Evolutionary conservation across 116 monocot genomes (phyloP), one percentile per base, ranked within the genome.

Genomic region (Cymodocea nodosa): DNA sequence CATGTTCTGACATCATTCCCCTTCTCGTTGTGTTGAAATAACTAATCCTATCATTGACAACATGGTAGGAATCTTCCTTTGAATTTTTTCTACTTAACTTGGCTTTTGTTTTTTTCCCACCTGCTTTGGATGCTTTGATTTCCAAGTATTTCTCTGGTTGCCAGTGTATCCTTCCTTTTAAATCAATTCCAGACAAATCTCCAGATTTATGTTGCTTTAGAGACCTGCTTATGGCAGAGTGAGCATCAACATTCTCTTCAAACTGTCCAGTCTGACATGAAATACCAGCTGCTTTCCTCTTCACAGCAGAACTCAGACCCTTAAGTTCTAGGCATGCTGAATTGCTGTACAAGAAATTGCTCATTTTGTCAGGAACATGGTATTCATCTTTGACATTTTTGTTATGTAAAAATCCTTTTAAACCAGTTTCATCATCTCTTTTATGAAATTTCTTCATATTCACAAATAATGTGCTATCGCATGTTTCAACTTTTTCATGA

Each of bases 131-230:
- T 44, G 70, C 65, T 66, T 75, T 61, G 66, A 80, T 77, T 72
- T 84, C 79, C 24, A 79, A 67, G 24, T 69, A 71, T 48, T 77
- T 85, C 68, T 90, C 84, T 16, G 74, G 72, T 66, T 73, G 80
- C 71, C 79, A 87, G 9, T 20, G 69, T 23, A 53, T 34, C 44
- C 72, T 85, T 59, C 73, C 78, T 19, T 40, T 50, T 24, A 68
- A 69, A 62, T 34, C 63, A 61, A 22, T 58, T 25, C 14, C 52
- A 6, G 62, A 22, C 60, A 74, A 65, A 49, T 7, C 10, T 15
- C 50, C 0, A 0, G 22, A 17, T 14, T 24, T 51, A 23, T 30
- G 17, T 65, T 49, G 23, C 23, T 25, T 51, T 65, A 48, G 44
- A 65, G 48, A 24, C 18, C 4, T 51, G 13, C 30, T 48, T 48